These are phyloP conservation scores for Naganishia cerealis DNA, from an alignment of 1,284 basidiomycete genomes.

Conservation along the genomic window DNA sequence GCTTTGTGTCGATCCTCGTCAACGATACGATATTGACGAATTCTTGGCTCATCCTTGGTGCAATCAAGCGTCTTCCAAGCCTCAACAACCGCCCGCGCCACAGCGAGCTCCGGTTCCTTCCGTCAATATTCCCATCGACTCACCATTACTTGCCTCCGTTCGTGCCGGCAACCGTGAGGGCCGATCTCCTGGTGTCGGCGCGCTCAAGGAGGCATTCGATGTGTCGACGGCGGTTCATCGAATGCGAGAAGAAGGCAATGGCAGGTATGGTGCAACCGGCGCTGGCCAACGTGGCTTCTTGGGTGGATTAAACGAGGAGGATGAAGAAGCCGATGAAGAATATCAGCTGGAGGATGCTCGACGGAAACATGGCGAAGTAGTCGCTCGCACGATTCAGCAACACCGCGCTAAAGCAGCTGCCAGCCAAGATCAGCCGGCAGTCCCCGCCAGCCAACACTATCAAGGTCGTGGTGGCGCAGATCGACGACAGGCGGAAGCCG, in stretches of 20 bases:
- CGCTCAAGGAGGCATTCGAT: slow-evolving; percentile 97
- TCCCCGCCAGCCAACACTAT: slow-evolving; percentile 54
- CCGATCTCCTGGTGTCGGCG: slow-evolving; percentile 84
- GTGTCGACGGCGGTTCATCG: slow-evolving; percentile 98
- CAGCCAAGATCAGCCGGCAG: slow-evolving; percentile 54
- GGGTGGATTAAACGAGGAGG: slow-evolving; percentile 86
- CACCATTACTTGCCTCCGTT: slow-evolving; percentile 79
- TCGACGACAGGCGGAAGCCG: slow-evolving; percentile 56
- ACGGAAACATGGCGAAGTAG: slow-evolving; percentile 58
- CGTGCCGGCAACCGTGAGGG: slow-evolving; percentile 72
- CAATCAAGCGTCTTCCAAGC: slow-evolving; percentile 53
- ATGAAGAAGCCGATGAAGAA: slow-evolving; percentile 65
- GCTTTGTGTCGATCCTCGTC: slow-evolving; percentile 90
- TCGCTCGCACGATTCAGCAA: slow-evolving; percentile 54
- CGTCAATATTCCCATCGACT: slow-evolving; percentile 71
- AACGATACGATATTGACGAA: slow-evolving; percentile 96
- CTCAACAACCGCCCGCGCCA: slow-evolving; percentile 59
- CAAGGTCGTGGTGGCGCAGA: slow-evolving; percentile 54
- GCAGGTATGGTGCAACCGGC: slow-evolving; percentile 75
- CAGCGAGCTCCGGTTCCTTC: slow-evolving; percentile 64
- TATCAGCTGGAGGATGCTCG: slow-evolving; percentile 57
- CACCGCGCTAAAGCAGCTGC: slow-evolving; percentile 52
- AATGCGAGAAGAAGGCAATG: slow-evolving; percentile 96
- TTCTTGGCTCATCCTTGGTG: slow-evolving; percentile 98
- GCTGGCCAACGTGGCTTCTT: slow-evolving; percentile 79